These are phyloP conservation scores for Linum lewisii DNA, from an alignment of 345 rosid species.

Conservation along the genomic window DNA sequence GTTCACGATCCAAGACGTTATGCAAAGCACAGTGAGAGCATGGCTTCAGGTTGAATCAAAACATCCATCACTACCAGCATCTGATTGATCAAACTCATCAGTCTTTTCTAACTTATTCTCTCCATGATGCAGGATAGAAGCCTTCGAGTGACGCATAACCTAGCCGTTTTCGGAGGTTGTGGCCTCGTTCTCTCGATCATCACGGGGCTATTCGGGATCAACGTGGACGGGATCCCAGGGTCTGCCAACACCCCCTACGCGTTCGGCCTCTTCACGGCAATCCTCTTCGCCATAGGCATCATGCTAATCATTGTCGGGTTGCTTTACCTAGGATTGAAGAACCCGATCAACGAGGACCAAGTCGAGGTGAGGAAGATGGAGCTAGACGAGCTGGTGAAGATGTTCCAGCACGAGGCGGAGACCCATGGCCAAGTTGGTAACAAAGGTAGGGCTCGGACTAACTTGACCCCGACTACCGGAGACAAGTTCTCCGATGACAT, in stretches of 20 bases:
- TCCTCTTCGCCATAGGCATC: conserved; percentile 40
- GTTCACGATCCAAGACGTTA: conserved; percentile 96
- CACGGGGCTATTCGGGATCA: conserved; percentile 90
- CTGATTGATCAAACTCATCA: neutral
- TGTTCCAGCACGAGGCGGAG: conserved; percentile 97
- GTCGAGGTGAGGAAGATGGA: conserved; percentile 70
- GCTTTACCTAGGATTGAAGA: conserved; percentile 65
- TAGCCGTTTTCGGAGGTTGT: conserved; percentile 88
- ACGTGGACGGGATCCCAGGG: conserved; percentile 98
- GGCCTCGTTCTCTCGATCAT: conserved; percentile 72
- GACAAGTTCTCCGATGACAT: conserved; percentile 35
- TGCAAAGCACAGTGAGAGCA: conserved; percentile 96
- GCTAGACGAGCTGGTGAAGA: conserved; percentile 70
- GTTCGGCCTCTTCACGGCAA: conserved; percentile 59
- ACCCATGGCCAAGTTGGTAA: conserved; percentile 70
- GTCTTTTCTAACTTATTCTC: neutral
- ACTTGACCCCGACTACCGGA: conserved; percentile 72
- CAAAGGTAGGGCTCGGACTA: conserved; percentile 31
- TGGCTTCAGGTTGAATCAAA: conserved; percentile 73
- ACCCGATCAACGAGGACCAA: conserved; percentile 52
- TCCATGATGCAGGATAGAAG: conserved; percentile 55
- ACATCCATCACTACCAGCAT: neutral
- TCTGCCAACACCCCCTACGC: conserved; percentile 69
- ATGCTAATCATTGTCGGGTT: conserved; percentile 57
- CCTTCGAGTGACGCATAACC: conserved; percentile 79